Conservation (phyloP, 2,329 filamentous ascomycete genomes). For the Fusarium udum region DNA sequence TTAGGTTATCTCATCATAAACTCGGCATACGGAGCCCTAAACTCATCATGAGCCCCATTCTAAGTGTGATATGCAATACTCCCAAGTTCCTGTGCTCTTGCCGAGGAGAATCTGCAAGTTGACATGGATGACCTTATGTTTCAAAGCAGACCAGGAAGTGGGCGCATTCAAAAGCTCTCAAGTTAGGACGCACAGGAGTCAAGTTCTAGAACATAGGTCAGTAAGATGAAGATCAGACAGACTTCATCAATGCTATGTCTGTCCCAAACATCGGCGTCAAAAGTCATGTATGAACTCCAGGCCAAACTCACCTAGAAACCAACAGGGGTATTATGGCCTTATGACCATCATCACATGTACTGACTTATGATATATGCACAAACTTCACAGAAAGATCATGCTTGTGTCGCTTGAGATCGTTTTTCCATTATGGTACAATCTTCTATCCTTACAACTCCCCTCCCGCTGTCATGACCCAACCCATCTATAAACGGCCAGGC, state of each 20-base stretch:
- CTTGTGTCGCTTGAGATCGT: constrained; percentile 20
- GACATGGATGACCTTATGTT: too few relatives aligned
- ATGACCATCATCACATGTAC: background rate
- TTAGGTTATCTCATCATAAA: background rate
- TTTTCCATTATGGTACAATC: constrained; percentile 46
- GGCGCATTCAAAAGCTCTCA: background rate
- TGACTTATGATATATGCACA: background rate
- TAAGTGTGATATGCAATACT: too few relatives aligned
- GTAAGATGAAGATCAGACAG: background rate
- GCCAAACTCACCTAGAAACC: background rate
- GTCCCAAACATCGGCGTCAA: background rate
- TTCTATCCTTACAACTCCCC: constrained; percentile 49
- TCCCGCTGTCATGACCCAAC: constrained; percentile 40
- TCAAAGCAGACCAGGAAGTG: background rate
- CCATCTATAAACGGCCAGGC: constrained; percentile 42
- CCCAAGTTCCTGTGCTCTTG: background rate
- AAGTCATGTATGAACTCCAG: background rate
- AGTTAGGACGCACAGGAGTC: too few relatives aligned
- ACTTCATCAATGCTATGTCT: too few relatives aligned
- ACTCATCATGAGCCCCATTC: background rate
- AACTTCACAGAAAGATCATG: background rate
- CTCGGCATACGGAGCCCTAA: background rate
- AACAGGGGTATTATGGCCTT: too few relatives aligned
- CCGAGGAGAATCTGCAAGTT: too few relatives aligned
- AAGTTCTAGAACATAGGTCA: background rate